A percentile compares a stretch with the other conserved stretches of the same genome.
Evolutionary conservation across 352 stramenopile genomes (phyloP).

Genomic region (Thraustochytrium sp.): DNA sequence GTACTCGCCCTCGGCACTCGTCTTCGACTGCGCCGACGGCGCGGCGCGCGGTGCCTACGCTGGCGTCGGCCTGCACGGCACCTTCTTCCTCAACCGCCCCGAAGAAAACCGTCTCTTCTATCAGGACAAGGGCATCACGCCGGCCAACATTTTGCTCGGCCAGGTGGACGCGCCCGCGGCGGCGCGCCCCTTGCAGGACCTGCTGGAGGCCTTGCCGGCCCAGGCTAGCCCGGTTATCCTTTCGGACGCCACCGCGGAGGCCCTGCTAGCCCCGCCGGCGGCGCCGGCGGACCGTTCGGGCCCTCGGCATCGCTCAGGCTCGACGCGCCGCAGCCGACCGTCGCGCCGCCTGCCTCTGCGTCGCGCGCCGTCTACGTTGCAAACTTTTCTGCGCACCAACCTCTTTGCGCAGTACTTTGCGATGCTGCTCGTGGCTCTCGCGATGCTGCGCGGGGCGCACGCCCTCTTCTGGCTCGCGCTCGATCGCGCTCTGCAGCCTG

Average conservation of each 20-base stretch:
- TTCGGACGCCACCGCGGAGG: neutral
- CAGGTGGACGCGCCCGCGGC: neutral
- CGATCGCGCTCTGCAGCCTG: neutral
- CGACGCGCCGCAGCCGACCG: neutral
- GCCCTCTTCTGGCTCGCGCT: neutral
- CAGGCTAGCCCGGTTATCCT: neutral
- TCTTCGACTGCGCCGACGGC: neutral
- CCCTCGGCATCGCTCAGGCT: neutral
- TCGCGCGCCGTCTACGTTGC: neutral
- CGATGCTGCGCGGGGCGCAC: neutral
- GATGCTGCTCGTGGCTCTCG: neutral
- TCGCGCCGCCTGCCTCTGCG: neutral
- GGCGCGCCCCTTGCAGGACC: neutral
- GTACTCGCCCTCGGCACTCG: neutral
- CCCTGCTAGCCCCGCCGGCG: neutral
- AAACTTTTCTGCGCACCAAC: neutral
- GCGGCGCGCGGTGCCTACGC: neutral
- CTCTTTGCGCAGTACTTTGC: neutral
- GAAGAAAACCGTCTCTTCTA: conserved; percentile 4
- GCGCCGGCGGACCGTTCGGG: neutral
- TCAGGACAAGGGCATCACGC: neutral
- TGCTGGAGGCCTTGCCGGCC: neutral
- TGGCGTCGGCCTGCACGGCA: neutral
- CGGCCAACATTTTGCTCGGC: neutral
- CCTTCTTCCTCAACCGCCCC: neutral